Base-by-base conservation (phyloP, 2,329 filamentous ascomycete species). In the Sporothrix luriei region DNA sequence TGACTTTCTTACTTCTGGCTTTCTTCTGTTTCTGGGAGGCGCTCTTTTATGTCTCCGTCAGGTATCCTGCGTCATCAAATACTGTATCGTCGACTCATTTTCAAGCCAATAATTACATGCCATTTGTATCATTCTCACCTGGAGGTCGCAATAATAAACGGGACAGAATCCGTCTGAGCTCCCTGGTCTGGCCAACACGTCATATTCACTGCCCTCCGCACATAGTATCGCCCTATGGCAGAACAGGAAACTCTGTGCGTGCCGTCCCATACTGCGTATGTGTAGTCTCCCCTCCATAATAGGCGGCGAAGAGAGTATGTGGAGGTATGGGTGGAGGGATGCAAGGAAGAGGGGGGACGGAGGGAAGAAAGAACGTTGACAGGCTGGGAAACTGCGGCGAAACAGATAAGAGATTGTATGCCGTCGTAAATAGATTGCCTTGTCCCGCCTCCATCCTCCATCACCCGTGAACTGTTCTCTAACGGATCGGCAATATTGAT, bases 401-500 rank as follows among this genome's bases (percentile, higher is more conserved):
- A 40, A 43, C 40, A 38, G 11, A 61, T 9, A 51, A 38, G 54
- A 33, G 26, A n/a, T 1, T 57, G 49, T 19, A n/a, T 57, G 54
- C 54, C 7, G 54, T 57, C 19, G 54, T 57, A 19, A 38, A 57
- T 57, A 57, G 54, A 57, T 57, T 57, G 54, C 2, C 16, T 57
- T 57, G 54, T 2, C 16, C 54, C 2, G 7, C 54, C 29, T 4
- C 26, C 26, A n/a, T 55, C 54, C 54, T 21, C 54, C 54, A 19
- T 38, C 14, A 26, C 9, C n/a, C 11, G n/a, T 52, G 49, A 52
- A 52, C 49, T 52, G 24, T 52, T n/a, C n/a, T 24, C 33, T 61
- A 61, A n/a, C 57, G 43, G 57, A 61, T 61, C 57, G 57, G 57
- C 38, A 38, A 61, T 61, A 43, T 61, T 43, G 54, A 38, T 29